These are phyloP conservation scores for Amylocystis lapponica DNA, from an alignment of 768 basidiomycete genomes.

Conservation along the genomic window DNA sequence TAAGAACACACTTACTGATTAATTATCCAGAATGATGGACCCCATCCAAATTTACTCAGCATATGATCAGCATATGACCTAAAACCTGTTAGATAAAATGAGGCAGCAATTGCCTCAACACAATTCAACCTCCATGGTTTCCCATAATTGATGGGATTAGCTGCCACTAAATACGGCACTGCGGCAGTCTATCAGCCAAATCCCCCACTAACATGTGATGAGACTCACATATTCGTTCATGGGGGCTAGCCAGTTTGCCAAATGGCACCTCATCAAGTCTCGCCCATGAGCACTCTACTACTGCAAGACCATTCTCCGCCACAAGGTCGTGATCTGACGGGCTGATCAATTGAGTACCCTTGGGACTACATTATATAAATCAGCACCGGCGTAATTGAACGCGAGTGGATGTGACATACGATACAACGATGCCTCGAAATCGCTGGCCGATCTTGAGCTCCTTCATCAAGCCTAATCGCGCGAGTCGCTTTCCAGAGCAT, in stretches of 20 bases:
- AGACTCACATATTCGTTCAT: conserved; percentile 79
- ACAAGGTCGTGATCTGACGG: conserved; percentile 84
- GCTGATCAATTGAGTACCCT: conserved; percentile 71
- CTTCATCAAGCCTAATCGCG: conserved; percentile 77
- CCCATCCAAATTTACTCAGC: conserved; percentile 86
- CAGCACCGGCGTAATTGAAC: neutral
- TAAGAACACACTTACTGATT: conserved; percentile 51
- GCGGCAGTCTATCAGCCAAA: conserved; percentile 1
- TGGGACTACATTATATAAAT: conserved; percentile 50
- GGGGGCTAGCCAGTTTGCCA: conserved; percentile 84
- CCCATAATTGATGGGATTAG: conserved; percentile 97
- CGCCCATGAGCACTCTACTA: conserved; percentile 99
- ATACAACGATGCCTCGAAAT: conserved; percentile 90
- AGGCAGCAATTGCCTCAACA: conserved; percentile 90
- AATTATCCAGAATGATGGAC: conserved; percentile 77
- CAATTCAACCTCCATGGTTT: conserved; percentile 96
- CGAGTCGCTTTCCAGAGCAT: conserved; percentile 86
- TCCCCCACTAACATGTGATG: conserved; percentile 52
- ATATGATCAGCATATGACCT: conserved; percentile 73
- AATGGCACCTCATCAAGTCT: conserved; percentile 93
- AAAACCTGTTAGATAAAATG: conserved; percentile 91
- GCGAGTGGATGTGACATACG: conserved; percentile 48
- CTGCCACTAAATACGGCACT: conserved; percentile 95
- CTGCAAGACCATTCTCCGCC: conserved; percentile 71
- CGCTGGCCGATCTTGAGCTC: conserved; percentile 79